These are phyloP conservation scores for Pleurotus citrinopileatus DNA, from an alignment of 768 basidiomycete species.

Conservation along the genomic window DNA sequence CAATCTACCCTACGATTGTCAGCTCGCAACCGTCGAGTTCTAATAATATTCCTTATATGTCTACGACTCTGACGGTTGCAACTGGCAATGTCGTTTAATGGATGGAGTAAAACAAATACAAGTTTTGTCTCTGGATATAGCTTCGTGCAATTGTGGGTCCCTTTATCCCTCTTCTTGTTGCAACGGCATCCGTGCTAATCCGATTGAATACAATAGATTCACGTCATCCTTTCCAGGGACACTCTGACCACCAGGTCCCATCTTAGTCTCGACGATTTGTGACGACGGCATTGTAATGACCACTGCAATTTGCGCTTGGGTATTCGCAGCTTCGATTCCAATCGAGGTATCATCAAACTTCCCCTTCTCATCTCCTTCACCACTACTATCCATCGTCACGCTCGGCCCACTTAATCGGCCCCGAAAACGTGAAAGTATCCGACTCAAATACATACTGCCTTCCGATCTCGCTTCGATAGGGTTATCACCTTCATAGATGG, in stretches of 20 bases:
- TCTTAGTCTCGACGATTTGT: constrained; percentile 12
- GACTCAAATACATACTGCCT: neutral
- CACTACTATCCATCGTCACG: neutral
- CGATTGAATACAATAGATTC: constrained; percentile 26
- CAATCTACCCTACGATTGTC: neutral
- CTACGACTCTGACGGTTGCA: neutral
- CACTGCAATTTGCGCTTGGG: constrained; percentile 33
- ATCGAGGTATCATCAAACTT: neutral
- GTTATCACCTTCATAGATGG: neutral
- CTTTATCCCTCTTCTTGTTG: neutral
- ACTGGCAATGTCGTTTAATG: neutral
- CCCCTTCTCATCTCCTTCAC: neutral
- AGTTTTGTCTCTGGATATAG: neutral
- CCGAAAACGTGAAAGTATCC: neutral
- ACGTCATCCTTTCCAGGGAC: constrained; percentile 5
- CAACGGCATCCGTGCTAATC: constrained; percentile 33
- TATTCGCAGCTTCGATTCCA: neutral
- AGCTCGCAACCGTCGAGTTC: neutral
- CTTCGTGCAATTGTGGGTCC: neutral
- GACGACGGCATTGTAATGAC: constrained; percentile 38
- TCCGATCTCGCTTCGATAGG: neutral
- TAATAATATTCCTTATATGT: constrained; percentile 3
- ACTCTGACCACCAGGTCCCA: constrained; percentile 10
- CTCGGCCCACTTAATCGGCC: neutral
- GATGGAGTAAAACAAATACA: neutral